Percentiles rank a stretch among this genome's conserved stretches.
Conservation (phyloP, 768 basidiomycete species). For the Amanita molliuscula region DNA sequence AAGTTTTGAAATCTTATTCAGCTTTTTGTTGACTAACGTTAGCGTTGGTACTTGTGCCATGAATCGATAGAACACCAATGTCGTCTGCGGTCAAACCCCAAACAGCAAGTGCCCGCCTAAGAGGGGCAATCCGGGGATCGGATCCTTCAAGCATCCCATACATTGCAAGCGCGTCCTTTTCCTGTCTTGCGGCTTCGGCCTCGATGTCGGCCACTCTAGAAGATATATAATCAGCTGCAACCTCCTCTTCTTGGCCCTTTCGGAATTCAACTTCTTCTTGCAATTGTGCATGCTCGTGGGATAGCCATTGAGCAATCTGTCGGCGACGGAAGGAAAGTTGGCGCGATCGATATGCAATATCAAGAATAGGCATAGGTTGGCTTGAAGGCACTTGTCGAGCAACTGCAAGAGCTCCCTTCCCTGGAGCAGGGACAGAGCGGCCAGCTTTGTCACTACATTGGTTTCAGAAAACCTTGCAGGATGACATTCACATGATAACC, state of each 20-base stretch:
- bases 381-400: slow-evolving; percentile 79
- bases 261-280: slow-evolving; percentile 65
- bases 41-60: slow-evolving; percentile 80
- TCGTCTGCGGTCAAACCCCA: slow-evolving; percentile 95
- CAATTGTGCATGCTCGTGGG: slow-evolving; percentile 79
- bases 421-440: slow-evolving; percentile 94
- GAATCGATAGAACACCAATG: slow-evolving; percentile 82
- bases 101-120: slow-evolving; percentile 92
- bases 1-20: slow-evolving; percentile 5
- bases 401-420: slow-evolving; percentile 82
- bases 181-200: slow-evolving; percentile 82
- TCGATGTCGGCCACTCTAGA: slow-evolving; percentile 79
- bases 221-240: slow-evolving; percentile 63
- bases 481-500: slow-evolving; percentile 18
- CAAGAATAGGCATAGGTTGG: slow-evolving; percentile 70
- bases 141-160: slow-evolving; percentile 93
- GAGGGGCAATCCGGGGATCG: slow-evolving; percentile 79
- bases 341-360: slow-evolving; percentile 81
- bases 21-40: slow-evolving; percentile 38
- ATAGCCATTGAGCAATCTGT: slow-evolving; percentile 92
- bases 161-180: slow-evolving; percentile 84
- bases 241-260: slow-evolving; percentile 37
- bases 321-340: slow-evolving; percentile 92
- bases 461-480: background rate
- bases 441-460: slow-evolving; percentile 87